Conservation (phyloP, 2,329 filamentous ascomycete genomes). For the Davidsoniella eucalypti region DNA sequence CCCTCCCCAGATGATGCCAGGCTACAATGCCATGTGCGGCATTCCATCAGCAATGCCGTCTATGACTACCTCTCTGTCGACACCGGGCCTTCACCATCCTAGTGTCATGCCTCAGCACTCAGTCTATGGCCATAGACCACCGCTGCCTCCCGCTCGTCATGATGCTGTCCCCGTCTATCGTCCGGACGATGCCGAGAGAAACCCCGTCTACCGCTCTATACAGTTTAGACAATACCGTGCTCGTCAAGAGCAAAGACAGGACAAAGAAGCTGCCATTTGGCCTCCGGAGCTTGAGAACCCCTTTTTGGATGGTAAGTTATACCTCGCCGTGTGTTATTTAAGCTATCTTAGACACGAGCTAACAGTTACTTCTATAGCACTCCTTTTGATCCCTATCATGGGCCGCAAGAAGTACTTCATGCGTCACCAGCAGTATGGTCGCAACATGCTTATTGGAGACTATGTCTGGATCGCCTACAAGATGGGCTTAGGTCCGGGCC, state of each 20-base stretch:
- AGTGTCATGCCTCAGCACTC: constrained; percentile 2
- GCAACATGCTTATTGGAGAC: constrained; percentile 54
- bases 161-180: constrained; percentile 7
- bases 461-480: constrained; percentile 44
- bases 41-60: constrained; percentile 3
- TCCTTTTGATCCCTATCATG: constrained; percentile 49
- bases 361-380: constrained; percentile 26
- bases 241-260: constrained; percentile 47
- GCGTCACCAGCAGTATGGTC: constrained; percentile 44
- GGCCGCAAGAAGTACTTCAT: constrained; percentile 50
- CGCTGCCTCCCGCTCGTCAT: constrained; percentile 5
- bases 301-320: constrained; percentile 45
- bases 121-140: constrained; percentile 6
- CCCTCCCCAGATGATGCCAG: constrained; percentile 3
- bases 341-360: background rate
- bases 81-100: background rate
- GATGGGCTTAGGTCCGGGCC: constrained; percentile 28
- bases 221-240: constrained; percentile 50
- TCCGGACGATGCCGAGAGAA: constrained; percentile 22
- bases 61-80: background rate
- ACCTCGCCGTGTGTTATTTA: background rate
- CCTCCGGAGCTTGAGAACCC: constrained; percentile 46
- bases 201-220: constrained; percentile 45
- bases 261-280: constrained; percentile 38
- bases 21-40: constrained; percentile 10